Percentiles rank a stretch among this genome's conserved stretches.
Conservation (phyloP, 176 grass and related monocot genomes). For the Bothriochloa decipiens region DNA sequence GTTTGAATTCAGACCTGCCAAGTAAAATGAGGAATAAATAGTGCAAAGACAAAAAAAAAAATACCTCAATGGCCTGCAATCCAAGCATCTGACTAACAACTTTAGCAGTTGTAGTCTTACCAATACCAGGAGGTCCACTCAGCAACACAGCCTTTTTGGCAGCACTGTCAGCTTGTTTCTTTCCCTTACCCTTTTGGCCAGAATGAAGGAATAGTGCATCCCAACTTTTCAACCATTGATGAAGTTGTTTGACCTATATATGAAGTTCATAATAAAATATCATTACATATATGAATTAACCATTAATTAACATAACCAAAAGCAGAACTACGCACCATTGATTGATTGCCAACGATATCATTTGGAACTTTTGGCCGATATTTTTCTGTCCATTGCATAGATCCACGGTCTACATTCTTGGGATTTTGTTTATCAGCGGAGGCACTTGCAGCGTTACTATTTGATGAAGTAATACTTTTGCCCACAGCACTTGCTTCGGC, state of each 20-base stretch:
- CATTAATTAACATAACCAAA: constrained; percentile 36
- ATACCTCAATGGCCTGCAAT: constrained; percentile 90
- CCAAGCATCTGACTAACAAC: constrained; percentile 98
- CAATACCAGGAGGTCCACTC: constrained; percentile 93
- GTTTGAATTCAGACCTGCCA: constrained; percentile 17
- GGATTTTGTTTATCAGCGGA: constrained; percentile 57
- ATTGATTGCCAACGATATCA: constrained; percentile 97
- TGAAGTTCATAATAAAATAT: constrained; percentile 39
- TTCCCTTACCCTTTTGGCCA: constrained; percentile 80
- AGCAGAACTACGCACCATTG: constrained; percentile 63
- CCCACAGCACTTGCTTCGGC: constrained; percentile 46
- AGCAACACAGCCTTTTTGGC: constrained; percentile 90
- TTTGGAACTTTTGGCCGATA: constrained; percentile 92
- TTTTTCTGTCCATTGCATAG: constrained; percentile 93
- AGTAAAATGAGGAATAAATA: constrained; percentile 36
- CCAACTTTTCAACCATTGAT: constrained; percentile 96
- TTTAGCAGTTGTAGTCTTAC: constrained; percentile 94
- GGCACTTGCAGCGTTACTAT: constrained; percentile 48
- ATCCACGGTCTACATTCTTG: constrained; percentile 60
- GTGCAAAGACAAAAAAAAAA: constrained; percentile 1
- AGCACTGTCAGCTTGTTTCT: constrained; percentile 78
- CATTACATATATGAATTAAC: constrained; percentile 31
- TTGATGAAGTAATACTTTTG: constrained; percentile 60
- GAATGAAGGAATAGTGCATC: constrained; percentile 75
- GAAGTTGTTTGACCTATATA: constrained; percentile 89